Percentiles rank a stretch among this genome's conserved stretches.
These are phyloP conservation scores for Calocera viscosa DNA, from an alignment of 768 basidiomycete genomes.

Conservation along the genomic window DNA sequence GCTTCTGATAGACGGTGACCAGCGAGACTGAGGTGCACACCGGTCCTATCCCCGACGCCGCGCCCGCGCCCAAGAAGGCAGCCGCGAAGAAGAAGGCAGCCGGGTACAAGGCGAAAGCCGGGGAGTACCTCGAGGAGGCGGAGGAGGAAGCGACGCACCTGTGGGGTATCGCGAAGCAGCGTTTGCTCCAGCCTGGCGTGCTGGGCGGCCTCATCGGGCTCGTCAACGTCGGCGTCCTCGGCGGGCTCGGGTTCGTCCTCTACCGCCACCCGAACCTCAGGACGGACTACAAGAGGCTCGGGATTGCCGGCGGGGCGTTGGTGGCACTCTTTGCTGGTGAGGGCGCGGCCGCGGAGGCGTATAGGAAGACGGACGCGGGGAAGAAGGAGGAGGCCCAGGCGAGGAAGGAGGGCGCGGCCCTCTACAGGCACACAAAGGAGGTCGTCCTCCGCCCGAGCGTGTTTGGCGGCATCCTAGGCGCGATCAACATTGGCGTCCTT, in stretches of 20 bases:
- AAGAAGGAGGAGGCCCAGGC: slow-evolving; percentile 45
- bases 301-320: slow-evolving; percentile 42
- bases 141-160: slow-evolving; percentile 43
- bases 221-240: slow-evolving; percentile 58
- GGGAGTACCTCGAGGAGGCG: slow-evolving; percentile 32
- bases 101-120: slow-evolving; percentile 23
- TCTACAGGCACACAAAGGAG: slow-evolving; percentile 46
- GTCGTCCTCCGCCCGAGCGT: slow-evolving; percentile 51
- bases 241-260: slow-evolving; percentile 47
- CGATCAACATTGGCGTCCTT: slow-evolving; percentile 53
- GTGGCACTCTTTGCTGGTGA: slow-evolving; percentile 48
- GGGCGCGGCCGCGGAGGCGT: slow-evolving; percentile 50
- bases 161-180: slow-evolving; percentile 41
- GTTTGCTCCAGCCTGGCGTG: slow-evolving; percentile 51
- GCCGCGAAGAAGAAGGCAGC: slow-evolving; percentile 16
- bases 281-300: slow-evolving; percentile 41
- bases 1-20: slow-evolving; percentile 11
- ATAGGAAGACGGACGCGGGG: slow-evolving; percentile 47
- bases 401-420: slow-evolving; percentile 40
- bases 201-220: slow-evolving; percentile 62
- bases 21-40: slow-evolving; percentile 17
- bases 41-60: slow-evolving; percentile 10
- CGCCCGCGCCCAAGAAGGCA: slow-evolving; percentile 15
- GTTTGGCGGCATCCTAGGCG: slow-evolving; percentile 49
- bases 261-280: slow-evolving; percentile 52